phyloP scores from a whole-genome alignment of 2,329 filamentous ascomycete genomes.

The Cladosporium sp. region DNA sequence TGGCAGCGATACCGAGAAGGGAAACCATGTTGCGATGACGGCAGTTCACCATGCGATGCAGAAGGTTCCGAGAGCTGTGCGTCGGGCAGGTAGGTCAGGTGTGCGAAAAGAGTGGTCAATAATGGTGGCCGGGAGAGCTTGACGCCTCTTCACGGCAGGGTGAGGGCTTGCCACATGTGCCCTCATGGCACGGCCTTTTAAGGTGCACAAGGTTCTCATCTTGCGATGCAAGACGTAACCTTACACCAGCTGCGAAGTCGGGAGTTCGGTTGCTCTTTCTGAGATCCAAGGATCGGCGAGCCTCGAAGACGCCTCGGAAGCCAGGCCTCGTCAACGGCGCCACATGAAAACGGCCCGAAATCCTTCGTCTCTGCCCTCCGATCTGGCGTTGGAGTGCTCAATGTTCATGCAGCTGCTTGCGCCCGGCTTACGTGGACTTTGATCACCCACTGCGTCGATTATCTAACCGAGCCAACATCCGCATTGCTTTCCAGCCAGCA shows the following conservation, averaged over 20 bases:
- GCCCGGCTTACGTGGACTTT: not conserved
- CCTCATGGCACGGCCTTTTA: conserved; percentile 12
- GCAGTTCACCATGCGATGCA: not conserved
- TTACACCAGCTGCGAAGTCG: not conserved
- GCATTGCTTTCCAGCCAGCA: not conserved
- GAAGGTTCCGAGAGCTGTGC: conserved; percentile 3
- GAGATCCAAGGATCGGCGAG: not conserved
- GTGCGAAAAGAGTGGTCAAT: conserved; percentile 2
- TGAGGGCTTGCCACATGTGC: not conserved
- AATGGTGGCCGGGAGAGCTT: not conserved
- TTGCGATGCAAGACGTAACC: conserved; percentile 8
- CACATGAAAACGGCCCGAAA: not conserved
- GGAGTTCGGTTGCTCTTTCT: not conserved
- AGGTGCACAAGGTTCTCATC: not conserved
- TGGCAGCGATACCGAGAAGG: not conserved
- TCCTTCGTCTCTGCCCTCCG: not conserved
- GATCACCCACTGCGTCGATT: not conserved
- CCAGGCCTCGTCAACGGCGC: not conserved
- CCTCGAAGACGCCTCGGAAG: not conserved
- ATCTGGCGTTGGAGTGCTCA: not conserved
- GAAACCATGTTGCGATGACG: not conserved
- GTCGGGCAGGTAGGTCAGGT: not conserved
- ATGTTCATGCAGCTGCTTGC: not conserved
- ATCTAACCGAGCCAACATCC: not conserved
- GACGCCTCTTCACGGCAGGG: conserved; percentile 9